Evolutionary conservation across 2,329 filamentous ascomycete species (phyloP).

Genomic region (Dendrostoma leiphaemia): DNA sequence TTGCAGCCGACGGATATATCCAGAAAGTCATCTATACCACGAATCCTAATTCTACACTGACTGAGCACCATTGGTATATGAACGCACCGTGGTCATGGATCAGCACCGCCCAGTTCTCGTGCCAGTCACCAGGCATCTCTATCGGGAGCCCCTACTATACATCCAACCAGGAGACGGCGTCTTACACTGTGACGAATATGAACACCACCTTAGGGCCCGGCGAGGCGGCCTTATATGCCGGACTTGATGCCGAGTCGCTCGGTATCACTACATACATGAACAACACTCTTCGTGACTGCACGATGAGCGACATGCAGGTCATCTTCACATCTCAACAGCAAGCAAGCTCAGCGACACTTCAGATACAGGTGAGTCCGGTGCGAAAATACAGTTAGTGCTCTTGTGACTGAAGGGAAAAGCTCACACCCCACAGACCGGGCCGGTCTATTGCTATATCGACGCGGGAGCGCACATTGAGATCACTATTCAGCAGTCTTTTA

Average conservation of each 20-base stretch:
- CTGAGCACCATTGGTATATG: slow-evolving; percentile 11
- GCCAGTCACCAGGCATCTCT: slow-evolving; percentile 10
- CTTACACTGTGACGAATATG: slow-evolving; percentile 11
- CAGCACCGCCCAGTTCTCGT: slow-evolving; percentile 13
- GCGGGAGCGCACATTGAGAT: slow-evolving; percentile 3
- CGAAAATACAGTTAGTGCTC: no score
- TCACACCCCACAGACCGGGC: slow-evolving; percentile 4
- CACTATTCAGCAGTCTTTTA: slow-evolving; percentile 13
- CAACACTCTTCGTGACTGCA: slow-evolving; percentile 8
- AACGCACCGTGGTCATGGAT: slow-evolving; percentile 17
- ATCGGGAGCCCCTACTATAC: slow-evolving; percentile 15
- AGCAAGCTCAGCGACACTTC: slow-evolving; percentile 4
- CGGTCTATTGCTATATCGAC: slow-evolving; percentile 9
- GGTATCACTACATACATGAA: slow-evolving; percentile 14
- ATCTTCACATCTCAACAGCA: slow-evolving; percentile 11
- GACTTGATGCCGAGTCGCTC: not conserved
- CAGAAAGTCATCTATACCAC: slow-evolving; percentile 10
- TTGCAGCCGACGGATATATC: slow-evolving; percentile 9
- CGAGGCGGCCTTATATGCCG: slow-evolving; percentile 3
- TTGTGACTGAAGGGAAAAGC: not conserved
- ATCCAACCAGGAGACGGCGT: slow-evolving; percentile 11
- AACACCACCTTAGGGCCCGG: slow-evolving; percentile 2
- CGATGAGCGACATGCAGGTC: slow-evolving; percentile 5
- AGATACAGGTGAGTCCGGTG: slow-evolving; percentile 1
- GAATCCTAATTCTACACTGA: slow-evolving; percentile 9